phyloP scores from a whole-genome alignment of 495 filamentous ascomycete species.

The Xylaria acuta region DNA sequence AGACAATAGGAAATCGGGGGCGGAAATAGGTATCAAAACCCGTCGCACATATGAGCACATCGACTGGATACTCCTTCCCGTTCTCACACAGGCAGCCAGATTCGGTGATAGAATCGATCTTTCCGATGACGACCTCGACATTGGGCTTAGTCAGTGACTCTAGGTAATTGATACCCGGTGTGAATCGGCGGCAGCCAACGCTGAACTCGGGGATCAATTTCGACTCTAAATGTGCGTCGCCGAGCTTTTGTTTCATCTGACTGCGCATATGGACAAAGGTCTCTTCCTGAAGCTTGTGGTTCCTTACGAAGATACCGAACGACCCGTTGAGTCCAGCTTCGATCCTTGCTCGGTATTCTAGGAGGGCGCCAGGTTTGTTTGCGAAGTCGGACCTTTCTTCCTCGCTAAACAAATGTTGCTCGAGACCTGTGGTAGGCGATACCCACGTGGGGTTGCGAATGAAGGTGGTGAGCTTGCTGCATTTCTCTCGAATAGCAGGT shows the following conservation, averaged over 20 bases:
- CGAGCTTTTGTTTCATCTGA: conserved; percentile 53
- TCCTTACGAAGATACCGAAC: conserved; percentile 54
- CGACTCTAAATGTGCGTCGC: conserved; percentile 42
- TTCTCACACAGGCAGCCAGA: conserved; percentile 55
- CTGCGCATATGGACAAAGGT: conserved; percentile 35
- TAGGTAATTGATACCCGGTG: conserved; percentile 66
- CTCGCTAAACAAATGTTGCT: conserved; percentile 42
- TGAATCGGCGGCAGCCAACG: conserved; percentile 65
- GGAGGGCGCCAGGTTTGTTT: conserved; percentile 45
- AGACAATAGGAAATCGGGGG: conserved; percentile 60
- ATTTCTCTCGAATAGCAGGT: conserved; percentile 52
- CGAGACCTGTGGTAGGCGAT: conserved; percentile 53
- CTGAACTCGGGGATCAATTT: conserved; percentile 63
- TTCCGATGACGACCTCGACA: conserved; percentile 54
- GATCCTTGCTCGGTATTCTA: conserved; percentile 45
- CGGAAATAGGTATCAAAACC: conserved; percentile 61
- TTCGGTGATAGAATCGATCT: conserved; percentile 56
- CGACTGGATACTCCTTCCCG: conserved; percentile 52
- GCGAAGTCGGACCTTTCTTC: conserved; percentile 44
- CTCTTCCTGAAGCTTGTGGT: conserved; percentile 46
- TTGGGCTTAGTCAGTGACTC: conserved; percentile 63
- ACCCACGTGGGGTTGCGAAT: conserved; percentile 67
- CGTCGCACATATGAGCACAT: conserved; percentile 64
- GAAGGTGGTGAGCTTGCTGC: conserved; percentile 41
- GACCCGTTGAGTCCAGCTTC: conserved; percentile 53